Conservation (phyloP, 345 rosid species). For the Durio zibethinus region DNA sequence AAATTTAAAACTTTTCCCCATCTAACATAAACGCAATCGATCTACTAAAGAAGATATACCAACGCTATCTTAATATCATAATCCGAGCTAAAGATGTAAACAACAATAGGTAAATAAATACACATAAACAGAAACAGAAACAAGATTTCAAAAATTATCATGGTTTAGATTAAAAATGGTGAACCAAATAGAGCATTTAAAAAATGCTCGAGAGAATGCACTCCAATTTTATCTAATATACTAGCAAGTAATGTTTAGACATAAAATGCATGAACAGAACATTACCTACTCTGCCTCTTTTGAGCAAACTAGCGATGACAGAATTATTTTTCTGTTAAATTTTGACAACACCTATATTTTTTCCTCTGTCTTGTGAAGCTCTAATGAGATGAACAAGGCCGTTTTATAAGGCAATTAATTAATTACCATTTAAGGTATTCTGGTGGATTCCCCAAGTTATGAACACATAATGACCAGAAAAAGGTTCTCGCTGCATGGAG, state of each 20-base stretch:
- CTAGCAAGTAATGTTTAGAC: not conserved
- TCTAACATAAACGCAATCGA: not conserved
- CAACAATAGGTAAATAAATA: not conserved
- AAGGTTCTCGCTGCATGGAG: conserved; percentile 18
- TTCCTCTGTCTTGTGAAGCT: not conserved
- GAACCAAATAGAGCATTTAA: conserved; percentile 6
- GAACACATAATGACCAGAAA: conserved; percentile 16
- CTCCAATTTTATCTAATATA: not conserved
- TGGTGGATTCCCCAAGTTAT: conserved; percentile 19
- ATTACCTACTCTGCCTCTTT: conserved; percentile 11
- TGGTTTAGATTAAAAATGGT: not conserved
- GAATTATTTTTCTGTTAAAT: conserved; percentile 15
- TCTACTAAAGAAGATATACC: not conserved
- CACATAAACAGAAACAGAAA: conserved; percentile 8
- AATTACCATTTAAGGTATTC: conserved; percentile 19
- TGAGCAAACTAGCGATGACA: not conserved
- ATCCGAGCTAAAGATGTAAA: not conserved
- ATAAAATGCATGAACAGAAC: not conserved
- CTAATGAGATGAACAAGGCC: not conserved
- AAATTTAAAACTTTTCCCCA: not conserved
- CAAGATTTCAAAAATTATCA: not conserved
- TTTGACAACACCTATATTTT: conserved; percentile 2
- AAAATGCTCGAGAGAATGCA: not conserved
- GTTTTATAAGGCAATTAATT: conserved; percentile 11
- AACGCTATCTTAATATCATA: not conserved